These are phyloP conservation scores for Fusarium sp. DNA, from an alignment of 2,329 filamentous ascomycete genomes.

Conservation along the genomic window DNA sequence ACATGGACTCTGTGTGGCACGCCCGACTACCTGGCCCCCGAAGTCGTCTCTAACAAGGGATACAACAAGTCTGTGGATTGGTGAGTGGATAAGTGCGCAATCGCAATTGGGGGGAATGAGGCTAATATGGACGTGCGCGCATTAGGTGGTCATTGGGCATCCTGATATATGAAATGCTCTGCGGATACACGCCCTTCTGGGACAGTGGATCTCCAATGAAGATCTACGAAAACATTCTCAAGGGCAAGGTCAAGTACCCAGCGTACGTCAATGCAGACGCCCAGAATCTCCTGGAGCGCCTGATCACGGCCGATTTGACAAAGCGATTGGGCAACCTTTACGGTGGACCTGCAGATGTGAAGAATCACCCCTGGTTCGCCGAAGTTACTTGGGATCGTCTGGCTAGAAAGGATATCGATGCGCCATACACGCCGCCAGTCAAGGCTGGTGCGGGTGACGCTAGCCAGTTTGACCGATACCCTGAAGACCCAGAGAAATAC, in stretches of 20 bases:
- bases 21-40: conserved; percentile 95
- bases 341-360: conserved; percentile 90
- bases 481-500: conserved; percentile 95
- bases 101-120: neutral
- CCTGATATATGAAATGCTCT: conserved; percentile 99
- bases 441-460: conserved; percentile 94
- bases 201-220: conserved; percentile 98
- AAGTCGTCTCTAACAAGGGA: conserved; percentile 98
- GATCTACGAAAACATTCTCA: conserved; percentile 99
- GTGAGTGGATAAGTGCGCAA: conserved; percentile 64
- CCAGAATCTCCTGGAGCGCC: conserved; percentile 88
- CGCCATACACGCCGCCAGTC: conserved; percentile 95
- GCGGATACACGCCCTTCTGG: conserved; percentile 99
- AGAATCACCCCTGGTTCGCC: conserved; percentile 94
- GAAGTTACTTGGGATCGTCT: conserved; percentile 98
- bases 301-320: conserved; percentile 95
- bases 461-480: conserved; percentile 97
- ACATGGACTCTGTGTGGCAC: conserved; percentile 99
- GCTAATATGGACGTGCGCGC: conserved; percentile 15
- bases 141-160: conserved; percentile 97
- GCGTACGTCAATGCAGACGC: conserved; percentile 95
- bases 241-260: conserved; percentile 95
- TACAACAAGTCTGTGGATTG: conserved; percentile 99
- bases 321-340: conserved; percentile 96
- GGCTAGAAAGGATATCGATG: conserved; percentile 96